These are phyloP conservation scores for Calendula officinalis DNA, from an alignment of 129 eudicot genomes.

Conservation along the genomic window DNA sequence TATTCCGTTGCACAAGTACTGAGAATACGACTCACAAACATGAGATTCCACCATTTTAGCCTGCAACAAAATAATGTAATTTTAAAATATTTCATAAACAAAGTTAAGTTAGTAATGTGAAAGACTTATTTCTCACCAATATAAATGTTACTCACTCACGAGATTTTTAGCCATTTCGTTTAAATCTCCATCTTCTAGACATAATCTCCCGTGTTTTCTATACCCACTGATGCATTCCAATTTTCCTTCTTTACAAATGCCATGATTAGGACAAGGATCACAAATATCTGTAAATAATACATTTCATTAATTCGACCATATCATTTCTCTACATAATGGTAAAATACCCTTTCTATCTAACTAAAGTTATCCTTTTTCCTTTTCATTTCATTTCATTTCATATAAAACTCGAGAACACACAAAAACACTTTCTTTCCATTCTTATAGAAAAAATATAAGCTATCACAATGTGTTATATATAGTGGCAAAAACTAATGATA, in stretches of 20 bases:
- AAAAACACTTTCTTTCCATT: no score
- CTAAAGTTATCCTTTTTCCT: not conserved
- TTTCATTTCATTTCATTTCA: not conserved
- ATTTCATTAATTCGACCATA: not conserved
- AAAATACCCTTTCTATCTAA: no score
- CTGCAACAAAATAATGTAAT: conserved; percentile 44
- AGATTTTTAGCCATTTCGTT: conserved; percentile 68
- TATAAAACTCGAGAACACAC: no score
- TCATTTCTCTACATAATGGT: not conserved
- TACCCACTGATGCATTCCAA: conserved; percentile 73
- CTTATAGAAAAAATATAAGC: no score
- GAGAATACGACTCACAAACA: conserved; percentile 66
- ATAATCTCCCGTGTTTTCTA: conserved; percentile 61
- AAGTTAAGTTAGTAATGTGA: not conserved
- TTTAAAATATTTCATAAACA: conserved; percentile 19
- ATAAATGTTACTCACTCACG: conserved; percentile 54
- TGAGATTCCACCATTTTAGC: conserved; percentile 58
- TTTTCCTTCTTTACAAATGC: conserved; percentile 69
- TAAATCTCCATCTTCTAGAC: conserved; percentile 81
- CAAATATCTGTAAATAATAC: conserved; percentile 55
- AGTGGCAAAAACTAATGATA: no score
- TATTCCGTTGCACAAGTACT: conserved; percentile 52
- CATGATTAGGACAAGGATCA: conserved; percentile 87
- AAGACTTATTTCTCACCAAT: not conserved
- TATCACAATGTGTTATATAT: no score